phyloP scores from a whole-genome alignment of 768 basidiomycete genomes.

The Suillus occidentalis region DNA sequence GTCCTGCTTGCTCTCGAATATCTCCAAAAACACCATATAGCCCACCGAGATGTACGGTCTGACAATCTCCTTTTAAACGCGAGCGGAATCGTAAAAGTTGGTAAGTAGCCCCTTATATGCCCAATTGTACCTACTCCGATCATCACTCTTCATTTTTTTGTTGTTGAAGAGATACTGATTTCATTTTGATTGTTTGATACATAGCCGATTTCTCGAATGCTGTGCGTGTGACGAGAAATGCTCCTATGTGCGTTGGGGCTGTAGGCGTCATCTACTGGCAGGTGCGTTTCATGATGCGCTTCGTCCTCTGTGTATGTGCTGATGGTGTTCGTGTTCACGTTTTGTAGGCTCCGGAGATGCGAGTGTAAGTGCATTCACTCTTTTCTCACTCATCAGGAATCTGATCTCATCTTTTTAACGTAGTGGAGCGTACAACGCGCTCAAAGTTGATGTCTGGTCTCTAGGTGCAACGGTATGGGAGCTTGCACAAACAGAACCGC shows the following conservation, averaged over 20 bases:
- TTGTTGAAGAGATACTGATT: slow-evolving; percentile 6
- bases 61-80: slow-evolving; percentile 78
- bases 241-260: slow-evolving; percentile 52
- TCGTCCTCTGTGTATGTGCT: not conserved
- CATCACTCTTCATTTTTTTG: not conserved
- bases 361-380: slow-evolving; percentile 48
- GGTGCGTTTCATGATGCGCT: slow-evolving; percentile 34
- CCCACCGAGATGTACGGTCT: slow-evolving; percentile 82
- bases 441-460: slow-evolving; percentile 81
- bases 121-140: not conserved
- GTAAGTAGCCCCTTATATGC: slow-evolving; percentile 39
- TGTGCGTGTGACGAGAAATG: slow-evolving; percentile 53
- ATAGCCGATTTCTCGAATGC: slow-evolving; percentile 83
- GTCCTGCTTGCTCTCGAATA: slow-evolving; percentile 65
- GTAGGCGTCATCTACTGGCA: slow-evolving; percentile 85
- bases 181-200: not conserved
- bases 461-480: slow-evolving; percentile 86
- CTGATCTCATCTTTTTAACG: slow-evolving; percentile 12
- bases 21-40: slow-evolving; percentile 63
- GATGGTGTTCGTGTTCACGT: not conserved
- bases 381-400: not conserved
- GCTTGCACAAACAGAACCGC: slow-evolving; percentile 71
- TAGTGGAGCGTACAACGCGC: slow-evolving; percentile 69
- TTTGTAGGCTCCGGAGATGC: slow-evolving; percentile 67
- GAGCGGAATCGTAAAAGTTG: slow-evolving; percentile 70